Evolutionary conservation across 73 alveolate species (phyloP), one percentile per base, ranked within the genome.

Genomic region (Blepharisma stoltei): DNA sequence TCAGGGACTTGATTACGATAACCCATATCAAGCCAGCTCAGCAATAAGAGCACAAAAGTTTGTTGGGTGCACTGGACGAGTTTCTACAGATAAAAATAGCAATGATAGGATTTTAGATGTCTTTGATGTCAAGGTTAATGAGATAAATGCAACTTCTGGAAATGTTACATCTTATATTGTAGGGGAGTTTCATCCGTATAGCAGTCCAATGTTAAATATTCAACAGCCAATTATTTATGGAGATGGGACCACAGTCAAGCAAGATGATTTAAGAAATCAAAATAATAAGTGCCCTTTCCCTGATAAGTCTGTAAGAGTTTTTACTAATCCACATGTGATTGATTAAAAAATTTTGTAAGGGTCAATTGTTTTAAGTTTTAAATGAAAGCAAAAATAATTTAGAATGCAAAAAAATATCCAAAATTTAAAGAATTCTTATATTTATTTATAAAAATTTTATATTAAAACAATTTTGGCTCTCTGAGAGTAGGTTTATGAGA

Each of bases 61-160:
- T n/a, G 23, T 52, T 0, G 67, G 67, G 3, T 52, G 67, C 3
- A 52, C 67, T n/a, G 67, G 67, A 52, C 18, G 23, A 52, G 23
- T 52, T 52, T 52, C 67, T n/a, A 52, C 3, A 52, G 67, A 52
- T n/a, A 52, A 52, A 52, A 52, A 52, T 52, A n/a, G 32, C 32
- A 52, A 52, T 52, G 67, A 52, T 52, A 14, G 32, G 23, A 0
- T n/a, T 52, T 20, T 52, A n/a, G 23, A 52, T n/a, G 3, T 52
- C 4, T 52, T n/a, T 20, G 67, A 52, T 20, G 3, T 52, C 23
- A 3, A n/a, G 23, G 3, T n/a, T 20, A 52, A n/a, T n/a, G 3
- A 20, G 23, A 52, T n/a, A n/a, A 4, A 52, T 3, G 3, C 18
- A n/a, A 14, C 2, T n/a, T n/a, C 18, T n/a, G 23, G 23, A n/a